phyloP scores from a whole-genome alignment of 2,329 filamentous ascomycete genomes.

The Hymenoscyphus linearis region DNA sequence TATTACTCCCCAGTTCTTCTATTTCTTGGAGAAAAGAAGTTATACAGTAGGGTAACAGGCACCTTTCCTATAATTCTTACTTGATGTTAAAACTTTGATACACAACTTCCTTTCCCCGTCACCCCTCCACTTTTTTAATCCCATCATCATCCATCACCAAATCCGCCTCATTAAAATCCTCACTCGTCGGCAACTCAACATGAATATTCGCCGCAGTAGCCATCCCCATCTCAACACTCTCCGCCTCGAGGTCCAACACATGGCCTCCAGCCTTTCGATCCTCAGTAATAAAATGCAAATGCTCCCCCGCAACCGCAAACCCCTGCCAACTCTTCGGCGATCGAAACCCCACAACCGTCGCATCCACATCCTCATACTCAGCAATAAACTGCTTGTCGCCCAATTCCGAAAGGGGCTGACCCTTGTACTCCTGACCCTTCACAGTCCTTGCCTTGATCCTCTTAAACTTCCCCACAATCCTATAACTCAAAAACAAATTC shows the following conservation, averaged over 20 bases:
- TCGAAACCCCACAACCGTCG: slow-evolving; percentile 39
- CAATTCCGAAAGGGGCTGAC: slow-evolving; percentile 32
- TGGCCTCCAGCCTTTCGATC: slow-evolving; percentile 35
- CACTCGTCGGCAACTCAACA: slow-evolving; percentile 4
- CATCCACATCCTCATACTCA: slow-evolving; percentile 33
- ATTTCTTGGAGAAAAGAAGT: background rate
- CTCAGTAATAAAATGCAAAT: slow-evolving; percentile 18
- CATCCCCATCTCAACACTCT: slow-evolving; percentile 10
- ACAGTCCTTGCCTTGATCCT: slow-evolving; percentile 28
- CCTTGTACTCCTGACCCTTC: slow-evolving; percentile 29
- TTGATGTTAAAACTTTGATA: background rate
- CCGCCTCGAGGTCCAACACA: slow-evolving; percentile 35
- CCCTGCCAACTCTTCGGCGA: slow-evolving; percentile 15
- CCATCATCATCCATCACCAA: slow-evolving; percentile 4
- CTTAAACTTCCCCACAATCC: slow-evolving; percentile 25
- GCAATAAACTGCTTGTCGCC: slow-evolving; percentile 37
- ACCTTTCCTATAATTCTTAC: background rate
- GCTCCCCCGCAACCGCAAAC: slow-evolving; percentile 16
- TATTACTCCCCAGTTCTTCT: no score
- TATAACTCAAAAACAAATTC: slow-evolving; percentile 31
- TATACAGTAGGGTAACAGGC: background rate
- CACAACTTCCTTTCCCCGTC: background rate
- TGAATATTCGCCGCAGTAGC: slow-evolving; percentile 3
- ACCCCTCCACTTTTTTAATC: slow-evolving; percentile 6
- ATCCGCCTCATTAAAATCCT: background rate